A percentile compares a stretch with the other conserved stretches of the same genome.
phyloP scores from a whole-genome alignment of 1,284 basidiomycete species.

The Fomitopsis schrenkii region DNA sequence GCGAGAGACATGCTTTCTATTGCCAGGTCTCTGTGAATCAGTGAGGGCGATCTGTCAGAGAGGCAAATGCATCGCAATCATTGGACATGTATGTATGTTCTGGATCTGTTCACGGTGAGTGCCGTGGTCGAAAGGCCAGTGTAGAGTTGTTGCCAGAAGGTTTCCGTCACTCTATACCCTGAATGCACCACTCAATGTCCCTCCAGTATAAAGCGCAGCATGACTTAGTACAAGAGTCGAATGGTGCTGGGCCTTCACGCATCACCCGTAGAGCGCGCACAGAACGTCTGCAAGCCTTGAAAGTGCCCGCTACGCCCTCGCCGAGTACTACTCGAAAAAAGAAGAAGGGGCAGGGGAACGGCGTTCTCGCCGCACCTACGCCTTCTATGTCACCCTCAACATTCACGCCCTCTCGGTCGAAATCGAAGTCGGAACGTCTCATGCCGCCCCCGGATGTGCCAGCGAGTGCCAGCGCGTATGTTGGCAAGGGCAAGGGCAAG shows the following conservation, averaged over 20 bases:
- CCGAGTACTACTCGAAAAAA: constrained; percentile 8
- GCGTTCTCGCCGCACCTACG: not conserved
- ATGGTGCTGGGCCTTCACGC: constrained; percentile 47
- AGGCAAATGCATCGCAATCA: not conserved
- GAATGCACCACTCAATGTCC: constrained; percentile 11
- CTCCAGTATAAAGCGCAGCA: constrained; percentile 59
- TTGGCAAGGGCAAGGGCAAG: constrained; percentile 13
- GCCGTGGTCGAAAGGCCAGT: no score
- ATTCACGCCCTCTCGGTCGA: not conserved
- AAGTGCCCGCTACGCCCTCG: constrained; percentile 9
- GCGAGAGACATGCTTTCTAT: no score
- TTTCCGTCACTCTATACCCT: not conserved
- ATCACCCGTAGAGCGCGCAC: constrained; percentile 61
- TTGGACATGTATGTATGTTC: not conserved
- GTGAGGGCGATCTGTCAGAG: not conserved
- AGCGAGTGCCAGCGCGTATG: not conserved
- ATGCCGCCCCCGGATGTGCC: not conserved
- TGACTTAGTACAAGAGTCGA: constrained; percentile 54
- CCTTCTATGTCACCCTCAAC: not conserved
- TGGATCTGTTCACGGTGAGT: not conserved
- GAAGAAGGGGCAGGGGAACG: constrained; percentile 1
- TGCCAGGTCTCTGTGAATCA: no score
- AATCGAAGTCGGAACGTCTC: not conserved
- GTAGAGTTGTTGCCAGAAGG: not conserved
- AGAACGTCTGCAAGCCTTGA: constrained; percentile 32